Evolutionary conservation across 2,329 filamentous ascomycete species (phyloP).

Genomic region (Cytospora mali): DNA sequence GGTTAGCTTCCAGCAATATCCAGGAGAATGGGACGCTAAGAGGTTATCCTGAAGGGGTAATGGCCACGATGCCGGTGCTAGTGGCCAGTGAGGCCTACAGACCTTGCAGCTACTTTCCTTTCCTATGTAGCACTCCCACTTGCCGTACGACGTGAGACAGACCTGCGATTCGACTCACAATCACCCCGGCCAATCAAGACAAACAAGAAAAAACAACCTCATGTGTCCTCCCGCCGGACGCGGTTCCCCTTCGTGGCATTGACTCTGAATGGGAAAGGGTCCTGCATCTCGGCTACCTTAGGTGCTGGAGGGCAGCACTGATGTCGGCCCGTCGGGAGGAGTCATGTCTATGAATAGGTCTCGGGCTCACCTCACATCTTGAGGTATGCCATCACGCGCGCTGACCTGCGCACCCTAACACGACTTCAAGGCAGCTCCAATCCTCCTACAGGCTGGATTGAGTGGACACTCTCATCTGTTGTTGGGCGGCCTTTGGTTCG

Average conservation of each 20-base stretch:
- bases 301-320: background rate
- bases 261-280: background rate
- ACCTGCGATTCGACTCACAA: background rate
- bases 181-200: background rate
- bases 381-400: background rate
- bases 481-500: background rate
- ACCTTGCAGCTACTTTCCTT: background rate
- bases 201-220: background rate
- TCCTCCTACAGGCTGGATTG: background rate
- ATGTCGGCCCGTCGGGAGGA: background rate
- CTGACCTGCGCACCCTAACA: background rate
- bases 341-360: background rate
- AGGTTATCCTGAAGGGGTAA: background rate
- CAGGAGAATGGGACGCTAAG: background rate
- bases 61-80: background rate
- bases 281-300: background rate
- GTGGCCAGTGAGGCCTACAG: background rate
- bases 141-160: background rate
- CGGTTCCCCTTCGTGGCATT: background rate
- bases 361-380: background rate
- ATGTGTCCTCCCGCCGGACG: background rate
- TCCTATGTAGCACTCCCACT: background rate
- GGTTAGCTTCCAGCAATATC: background rate
- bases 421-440: slow-evolving; percentile 1
- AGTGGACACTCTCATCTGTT: background rate